Evolutionary conservation across 1,284 basidiomycete genomes (phyloP).

Genomic region (Anthracocystis walkeri): DNA sequence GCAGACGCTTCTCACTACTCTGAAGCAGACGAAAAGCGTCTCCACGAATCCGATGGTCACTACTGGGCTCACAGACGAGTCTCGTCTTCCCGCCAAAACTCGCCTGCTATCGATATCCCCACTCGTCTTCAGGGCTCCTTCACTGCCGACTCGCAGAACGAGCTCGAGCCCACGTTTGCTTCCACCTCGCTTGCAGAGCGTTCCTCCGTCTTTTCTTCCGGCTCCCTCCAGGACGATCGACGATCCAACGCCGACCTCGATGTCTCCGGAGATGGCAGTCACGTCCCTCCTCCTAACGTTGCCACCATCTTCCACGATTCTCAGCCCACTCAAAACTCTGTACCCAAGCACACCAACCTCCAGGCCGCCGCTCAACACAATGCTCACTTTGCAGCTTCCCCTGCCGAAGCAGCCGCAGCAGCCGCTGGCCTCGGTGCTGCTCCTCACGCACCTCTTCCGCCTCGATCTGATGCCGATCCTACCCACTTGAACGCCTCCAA

Average conservation of each 20-base stretch:
- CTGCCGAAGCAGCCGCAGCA: constrained; percentile 58
- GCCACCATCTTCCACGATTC: constrained; percentile 41
- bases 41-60: constrained; percentile 57
- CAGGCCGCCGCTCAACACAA: constrained; percentile 20
- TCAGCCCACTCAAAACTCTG: constrained; percentile 8
- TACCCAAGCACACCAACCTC: constrained; percentile 27
- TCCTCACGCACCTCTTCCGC: constrained; percentile 17
- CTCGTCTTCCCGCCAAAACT: constrained; percentile 33
- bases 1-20: constrained; percentile 55
- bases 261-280: constrained; percentile 47
- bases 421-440: constrained; percentile 57
- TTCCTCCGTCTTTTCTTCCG: constrained; percentile 38
- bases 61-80: constrained; percentile 54
- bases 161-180: constrained; percentile 41
- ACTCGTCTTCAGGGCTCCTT: constrained; percentile 38
- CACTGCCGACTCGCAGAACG: constrained; percentile 40
- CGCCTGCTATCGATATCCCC: constrained; percentile 40
- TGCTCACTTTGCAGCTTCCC: constrained; percentile 52
- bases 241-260: constrained; percentile 48
- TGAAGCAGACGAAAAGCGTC: constrained; percentile 58
- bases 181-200: constrained; percentile 41
- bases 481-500: constrained; percentile 31
- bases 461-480: constrained; percentile 15
- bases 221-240: constrained; percentile 38
- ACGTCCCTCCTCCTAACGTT: constrained; percentile 50